phyloP scores from a whole-genome alignment of 140 eudicot genomes.

The Erigeron philadelphicus region DNA sequence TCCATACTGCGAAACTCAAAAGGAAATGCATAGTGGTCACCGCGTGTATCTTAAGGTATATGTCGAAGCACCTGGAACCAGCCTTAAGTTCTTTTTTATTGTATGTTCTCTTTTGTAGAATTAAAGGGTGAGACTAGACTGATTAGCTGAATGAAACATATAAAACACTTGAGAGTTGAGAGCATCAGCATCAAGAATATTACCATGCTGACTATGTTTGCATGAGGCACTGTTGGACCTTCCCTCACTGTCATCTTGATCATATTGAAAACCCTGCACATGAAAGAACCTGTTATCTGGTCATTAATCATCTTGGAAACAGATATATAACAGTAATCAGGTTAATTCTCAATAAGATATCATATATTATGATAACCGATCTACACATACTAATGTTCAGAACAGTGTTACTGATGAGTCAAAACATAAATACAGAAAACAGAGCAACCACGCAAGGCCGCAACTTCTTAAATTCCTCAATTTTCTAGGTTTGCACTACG shows the following conservation, averaged over 20 bases:
- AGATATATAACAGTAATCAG: not conserved
- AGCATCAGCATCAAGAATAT: not conserved
- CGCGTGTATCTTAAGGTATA: not conserved
- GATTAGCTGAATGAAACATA: not conserved
- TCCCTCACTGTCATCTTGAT: constrained; percentile 26
- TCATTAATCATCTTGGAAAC: constrained; percentile 16
- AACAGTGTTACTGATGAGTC: not conserved
- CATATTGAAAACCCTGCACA: constrained; percentile 29
- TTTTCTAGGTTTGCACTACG: too few relatives aligned
- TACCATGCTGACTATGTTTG: constrained; percentile 31
- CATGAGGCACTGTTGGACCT: constrained; percentile 17
- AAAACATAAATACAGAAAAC: not conserved
- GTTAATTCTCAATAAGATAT: not conserved
- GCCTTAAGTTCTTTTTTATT: not conserved
- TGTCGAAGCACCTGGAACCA: not conserved
- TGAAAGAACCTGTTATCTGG: constrained; percentile 8
- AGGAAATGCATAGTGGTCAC: constrained; percentile 18
- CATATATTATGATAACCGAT: not conserved
- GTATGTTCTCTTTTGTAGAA: not conserved
- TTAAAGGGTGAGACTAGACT: not conserved
- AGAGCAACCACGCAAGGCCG: too few relatives aligned
- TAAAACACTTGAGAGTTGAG: not conserved
- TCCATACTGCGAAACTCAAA: not conserved
- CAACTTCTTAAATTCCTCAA: too few relatives aligned
- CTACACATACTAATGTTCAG: constrained; percentile 6